phyloP scores from a whole-genome alignment of 306 rosid species.

The Citrullus colocynthis region DNA sequence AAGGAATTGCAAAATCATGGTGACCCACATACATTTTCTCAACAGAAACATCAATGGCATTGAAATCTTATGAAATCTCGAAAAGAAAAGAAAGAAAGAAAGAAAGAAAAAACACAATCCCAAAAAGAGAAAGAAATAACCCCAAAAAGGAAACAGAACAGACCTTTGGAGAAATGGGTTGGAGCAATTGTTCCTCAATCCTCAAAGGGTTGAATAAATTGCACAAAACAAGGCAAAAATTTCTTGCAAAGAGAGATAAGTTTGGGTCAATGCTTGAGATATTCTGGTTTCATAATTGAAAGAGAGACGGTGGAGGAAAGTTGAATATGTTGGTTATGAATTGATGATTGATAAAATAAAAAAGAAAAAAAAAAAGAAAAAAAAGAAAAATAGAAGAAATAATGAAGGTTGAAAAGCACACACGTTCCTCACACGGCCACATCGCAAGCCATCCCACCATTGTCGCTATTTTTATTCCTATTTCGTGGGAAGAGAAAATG shows the following conservation, averaged over 20 bases:
- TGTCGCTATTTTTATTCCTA: slow-evolving; percentile 2
- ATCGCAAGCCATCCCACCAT: not conserved
- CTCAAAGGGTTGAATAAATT: not conserved
- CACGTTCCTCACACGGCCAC: slow-evolving; percentile 4
- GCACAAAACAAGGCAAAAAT: not conserved
- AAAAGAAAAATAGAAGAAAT: not conserved
- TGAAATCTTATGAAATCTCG: not conserved
- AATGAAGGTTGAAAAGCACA: not conserved
- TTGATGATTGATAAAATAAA: not conserved
- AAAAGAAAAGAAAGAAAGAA: not conserved
- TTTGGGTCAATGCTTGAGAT: not conserved
- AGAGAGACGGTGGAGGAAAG: slow-evolving; percentile 1
- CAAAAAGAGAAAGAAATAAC: not conserved
- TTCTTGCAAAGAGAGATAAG: not conserved
- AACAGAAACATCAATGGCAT: not conserved
- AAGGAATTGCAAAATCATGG: not conserved
- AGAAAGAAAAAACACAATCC: not conserved
- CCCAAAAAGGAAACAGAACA: not conserved
- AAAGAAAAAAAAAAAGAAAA: too few species aligned
- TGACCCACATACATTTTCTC: slow-evolving; percentile 5
- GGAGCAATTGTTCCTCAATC: not conserved
- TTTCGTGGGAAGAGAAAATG: not conserved
- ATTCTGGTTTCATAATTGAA: not conserved
- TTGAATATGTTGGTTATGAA: not conserved
- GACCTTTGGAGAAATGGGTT: not conserved